Percentiles rank a stretch among this genome's conserved stretches.
phyloP scores from a whole-genome alignment of 2,329 filamentous ascomycete genomes.

The Bipolaris victoriae region DNA sequence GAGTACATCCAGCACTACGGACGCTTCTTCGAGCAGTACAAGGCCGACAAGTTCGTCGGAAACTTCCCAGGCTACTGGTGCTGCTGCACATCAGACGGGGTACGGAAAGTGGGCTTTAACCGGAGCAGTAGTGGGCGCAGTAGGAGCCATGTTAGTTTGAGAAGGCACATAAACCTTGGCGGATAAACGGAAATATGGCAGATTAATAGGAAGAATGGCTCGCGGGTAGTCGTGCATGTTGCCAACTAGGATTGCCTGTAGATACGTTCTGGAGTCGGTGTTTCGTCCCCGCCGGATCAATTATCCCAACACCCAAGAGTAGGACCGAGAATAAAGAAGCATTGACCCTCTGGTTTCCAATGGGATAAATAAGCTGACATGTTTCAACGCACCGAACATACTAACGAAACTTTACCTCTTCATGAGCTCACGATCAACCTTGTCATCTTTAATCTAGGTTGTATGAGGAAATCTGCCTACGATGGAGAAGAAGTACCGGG shows the following conservation, averaged over 20 bases:
- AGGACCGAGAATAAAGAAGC: background rate
- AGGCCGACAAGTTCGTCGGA: conserved; percentile 6
- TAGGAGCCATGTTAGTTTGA: conserved; percentile 25
- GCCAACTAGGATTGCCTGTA: background rate
- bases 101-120: conserved; percentile 23
- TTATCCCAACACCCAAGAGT: background rate
- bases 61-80: conserved; percentile 1
- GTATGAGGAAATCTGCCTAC: no score
- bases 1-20: conserved; percentile 1
- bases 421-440: background rate
- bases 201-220: no score
- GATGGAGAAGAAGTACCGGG: no score
- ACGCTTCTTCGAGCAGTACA: background rate
- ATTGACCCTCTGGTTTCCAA: background rate
- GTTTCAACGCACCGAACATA: background rate
- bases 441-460: background rate
- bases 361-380: background rate
- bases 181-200: no score
- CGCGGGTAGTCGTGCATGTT: background rate
- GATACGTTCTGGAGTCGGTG: background rate
- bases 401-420: background rate
- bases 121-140: conserved; percentile 27
- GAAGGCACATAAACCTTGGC: no score
- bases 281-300: background rate
- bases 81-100: background rate